Evolutionary conservation across 345 rosid genomes (phyloP), one percentile per base, ranked within the genome.

Genomic region (Chamaenerion angustifolium): DNA sequence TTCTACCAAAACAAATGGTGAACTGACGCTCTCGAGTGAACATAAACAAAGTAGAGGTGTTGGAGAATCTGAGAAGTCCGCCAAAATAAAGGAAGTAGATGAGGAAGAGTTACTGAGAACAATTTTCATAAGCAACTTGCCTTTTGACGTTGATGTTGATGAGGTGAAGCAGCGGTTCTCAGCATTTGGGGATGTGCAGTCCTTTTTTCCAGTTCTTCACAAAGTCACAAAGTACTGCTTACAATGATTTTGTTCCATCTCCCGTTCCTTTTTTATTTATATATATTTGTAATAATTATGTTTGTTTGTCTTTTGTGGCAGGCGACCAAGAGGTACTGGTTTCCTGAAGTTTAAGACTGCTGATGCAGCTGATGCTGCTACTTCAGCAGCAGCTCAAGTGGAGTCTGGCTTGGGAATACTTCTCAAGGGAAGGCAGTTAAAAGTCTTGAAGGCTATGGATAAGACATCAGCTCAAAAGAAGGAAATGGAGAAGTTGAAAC

Each of bases 311-410:
- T 55, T 49, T 49, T 27, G 46, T 74, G 71, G 65, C 85, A 90
- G 96, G 70, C 72, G 96, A 59, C 95, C 98, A 1, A 74, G 62
- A 61, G 98, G 98, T 46, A 81, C 94, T 13, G 98, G 87, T 48
- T 86, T 90, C 61, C 87, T 90, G 71, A 83, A 76, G 70, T 90
- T 90, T 62, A 80, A 80, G 70, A 66, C 78, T 52, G 41, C 44
- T 57, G 98, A 87, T 48, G 85, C 85, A 41, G 84, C 79, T 42
- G 43, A 31, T 62, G 87, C 85, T 53, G 96, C 95, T 31, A 71
- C 80, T 55, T 67, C 87, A 52, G 96, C 93, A 47, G 85, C 93
- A 23, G 71, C 56, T 56, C 51, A 52, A 57, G 65, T 51, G 56
- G 67, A 74, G 52, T 75, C 87, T 63, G 89, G 83, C 56, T 52